These are phyloP conservation scores for Wickerhamomyces subpelliculosus DNA, from an alignment of 805 yeast genomes.

Conservation along the genomic window DNA sequence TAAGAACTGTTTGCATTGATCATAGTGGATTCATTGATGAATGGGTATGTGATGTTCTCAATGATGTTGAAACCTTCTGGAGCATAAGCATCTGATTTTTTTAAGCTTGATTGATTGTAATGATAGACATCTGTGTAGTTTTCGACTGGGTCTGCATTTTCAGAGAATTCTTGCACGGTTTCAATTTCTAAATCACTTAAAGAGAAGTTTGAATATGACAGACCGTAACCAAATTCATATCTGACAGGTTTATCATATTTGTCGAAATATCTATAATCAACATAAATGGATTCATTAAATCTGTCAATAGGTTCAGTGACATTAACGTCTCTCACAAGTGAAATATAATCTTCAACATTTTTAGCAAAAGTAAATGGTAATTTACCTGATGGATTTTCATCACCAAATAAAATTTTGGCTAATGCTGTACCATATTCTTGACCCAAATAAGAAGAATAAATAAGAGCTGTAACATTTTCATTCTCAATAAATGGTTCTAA, in stretches of 20 bases:
- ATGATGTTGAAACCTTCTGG: constrained; percentile 43
- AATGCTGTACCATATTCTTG: constrained; percentile 44
- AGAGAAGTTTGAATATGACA: constrained; percentile 40
- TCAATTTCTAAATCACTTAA: constrained; percentile 27
- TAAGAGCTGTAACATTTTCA: constrained; percentile 48
- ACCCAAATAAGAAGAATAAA: constrained; percentile 48
- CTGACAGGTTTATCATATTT: constrained; percentile 43
- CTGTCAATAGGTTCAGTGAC: constrained; percentile 24
- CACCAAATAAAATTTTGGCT: constrained; percentile 50
- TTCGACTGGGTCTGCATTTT: constrained; percentile 33
- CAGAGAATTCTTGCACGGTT: constrained; percentile 31
- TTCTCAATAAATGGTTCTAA: constrained; percentile 47
- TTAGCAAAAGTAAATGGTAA: constrained; percentile 55
- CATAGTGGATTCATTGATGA: constrained; percentile 22
- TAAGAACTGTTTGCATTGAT: constrained; percentile 13
- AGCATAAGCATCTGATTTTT: constrained; percentile 41
- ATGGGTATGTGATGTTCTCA: constrained; percentile 45
- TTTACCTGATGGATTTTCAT: constrained; percentile 48
- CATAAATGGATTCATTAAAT: constrained; percentile 26
- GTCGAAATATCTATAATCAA: constrained; percentile 52
- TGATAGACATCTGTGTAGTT: constrained; percentile 33
- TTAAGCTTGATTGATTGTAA: constrained; percentile 33
- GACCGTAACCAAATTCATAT: constrained; percentile 54
- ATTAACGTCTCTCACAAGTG: constrained; percentile 28
- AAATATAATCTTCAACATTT: constrained; percentile 36